Base-by-base conservation (phyloP, 2,329 filamentous ascomycete species). In the Truncatella angustata region DNA sequence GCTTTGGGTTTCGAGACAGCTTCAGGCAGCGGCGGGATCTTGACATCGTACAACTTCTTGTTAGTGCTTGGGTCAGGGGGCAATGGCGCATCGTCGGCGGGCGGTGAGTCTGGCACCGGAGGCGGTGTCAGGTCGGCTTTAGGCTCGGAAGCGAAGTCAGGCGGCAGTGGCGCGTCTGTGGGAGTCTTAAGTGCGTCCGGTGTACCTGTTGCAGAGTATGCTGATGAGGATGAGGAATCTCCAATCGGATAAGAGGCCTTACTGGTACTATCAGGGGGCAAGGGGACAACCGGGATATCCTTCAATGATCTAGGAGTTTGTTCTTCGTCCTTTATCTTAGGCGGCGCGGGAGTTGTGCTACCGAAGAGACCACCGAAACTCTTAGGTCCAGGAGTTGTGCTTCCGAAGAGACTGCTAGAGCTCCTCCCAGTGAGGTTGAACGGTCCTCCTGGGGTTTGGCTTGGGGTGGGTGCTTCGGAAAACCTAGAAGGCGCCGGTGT, bases 211-310 rank as follows among this genome's bases (percentile, higher is more conserved):
- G 54, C 67, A 51, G 77, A 75, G 49, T 69, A 66, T 55, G 72
- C 70, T 43, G 79, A 82, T 54, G 79, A 80, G 39, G 77, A 79
- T 32, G 76, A 77, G 16, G 77, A 79, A 54, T 79, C 75, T 44
- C 75, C 77, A 35, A 80, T 58, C 46, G 72, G 67, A 60, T 75
- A 82, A 47, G 70, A 64, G 53, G 69, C 66, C 70, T 77, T 81
- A 72, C 79, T 84, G 50, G 73, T 81, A 52, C 77, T 68, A 55
- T 83, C 79, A 20, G 80, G 79, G 30, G 81, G 80, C 4, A 83
- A 66, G 52, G 80, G 79, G 28, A 60, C 60, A 53, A 68, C 63
- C 47, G 66, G 56, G 20, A 65, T 58, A 47, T 56, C 56, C 10
- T 60, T 58, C n/a, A 63, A 44, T 4, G 55, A 53, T 57, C 63